Evolutionary conservation across 352 stramenopile species (phyloP), one percentile per base, ranked within the genome.

Genomic region (Phytopythium oedochilum): DNA sequence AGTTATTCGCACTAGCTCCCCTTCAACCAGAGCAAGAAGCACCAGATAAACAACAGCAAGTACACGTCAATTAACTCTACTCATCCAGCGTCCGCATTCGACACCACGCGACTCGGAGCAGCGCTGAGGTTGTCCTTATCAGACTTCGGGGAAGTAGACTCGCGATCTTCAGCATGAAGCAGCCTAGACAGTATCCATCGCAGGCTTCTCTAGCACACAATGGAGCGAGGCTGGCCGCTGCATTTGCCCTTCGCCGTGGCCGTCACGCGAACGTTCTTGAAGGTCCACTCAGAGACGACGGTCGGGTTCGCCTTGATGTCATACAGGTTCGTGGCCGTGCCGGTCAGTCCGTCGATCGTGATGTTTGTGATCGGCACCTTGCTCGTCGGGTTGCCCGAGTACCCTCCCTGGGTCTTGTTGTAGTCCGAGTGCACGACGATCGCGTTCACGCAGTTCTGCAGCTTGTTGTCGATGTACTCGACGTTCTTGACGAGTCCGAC

Each of bases 241-340:
- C 61, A 69, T 22, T 44, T 65, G n/a, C 61, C 57, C n/a, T 55
- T 55, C 34, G 20, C 59, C n/a, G n/a, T n/a, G 18, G 26, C 43
- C 3, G 43, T 43, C 15, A 25, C 22, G 26, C 73, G 66, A 58
- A 44, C 68, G n/a, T 46, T 57, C 15, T 65, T 64, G n/a, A n/a
- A n/a, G n/a, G n/a, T n/a, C n/a, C n/a, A n/a, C n/a, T n/a, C n/a
- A n/a, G n/a, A n/a, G n/a, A n/a, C n/a, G n/a, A n/a, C n/a, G n/a
- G 64, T 49, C 18, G 61, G 50, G 57, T 73, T 69, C 8, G 52
- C 54, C 25, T 60, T 35, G 26, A 72, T 65, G 50, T 73, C 66
- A 57, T 70, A 75, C 52, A 68, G 26, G 53, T 75, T 72, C 0
- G 28, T 72, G 28, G 67, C 63, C 3, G 67, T 62, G 9, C 67